Base-by-base conservation (phyloP, 2,329 filamentous ascomycete genomes). In the Sporothrix variecibatus region DNA sequence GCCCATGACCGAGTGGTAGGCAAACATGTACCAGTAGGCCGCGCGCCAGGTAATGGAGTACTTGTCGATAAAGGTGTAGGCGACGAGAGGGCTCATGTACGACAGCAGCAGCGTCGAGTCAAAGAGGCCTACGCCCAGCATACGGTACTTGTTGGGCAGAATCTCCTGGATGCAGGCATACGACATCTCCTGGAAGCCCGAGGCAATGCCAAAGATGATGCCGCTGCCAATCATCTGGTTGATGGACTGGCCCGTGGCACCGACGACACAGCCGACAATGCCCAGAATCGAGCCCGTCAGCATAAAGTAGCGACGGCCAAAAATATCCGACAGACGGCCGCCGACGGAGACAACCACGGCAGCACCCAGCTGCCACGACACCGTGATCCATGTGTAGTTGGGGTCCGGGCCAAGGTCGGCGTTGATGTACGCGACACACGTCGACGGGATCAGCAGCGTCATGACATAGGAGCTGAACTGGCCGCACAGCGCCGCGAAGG, bases 371-470 rank as follows among this genome's bases (percentile, higher is more conserved):
- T 53, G 82, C 79, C 62, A 82, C 78, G 68, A 81, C 77, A 73
- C 80, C 77, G 38, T 79, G 26, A 82, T 82, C 81, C 81, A 82
- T 9, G 79, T 77, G 62, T 80, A 81, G 56, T 78, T 78, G n/a
- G 78, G 76, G 69, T 79, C 79, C 2, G 81, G 81, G 17, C 80
- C 81, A 9, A 82, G 78, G 34, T 81, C 80, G 20, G 80, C 78
- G 71, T 82, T 80, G 74, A 82, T 82, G 70, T 80, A 80, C 26
- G 79, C 78, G n/a, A 81, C 76, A 8, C 81, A 75, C 1, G 80
- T 77, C 9, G 79, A 78, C 23, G 80, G 81, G 76, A 76, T 73
- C 23, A 76, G 72, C 28, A 76, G 72, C 23, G 79, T 80, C 72
- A 80, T 77, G 28, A 80, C 76, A 17, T 76, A 76, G 28, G 74